Percentiles rank a stretch among this genome's conserved stretches.
phyloP scores from a whole-genome alignment of 768 basidiomycete genomes.

The Pilatotrama ljubarskyi region DNA sequence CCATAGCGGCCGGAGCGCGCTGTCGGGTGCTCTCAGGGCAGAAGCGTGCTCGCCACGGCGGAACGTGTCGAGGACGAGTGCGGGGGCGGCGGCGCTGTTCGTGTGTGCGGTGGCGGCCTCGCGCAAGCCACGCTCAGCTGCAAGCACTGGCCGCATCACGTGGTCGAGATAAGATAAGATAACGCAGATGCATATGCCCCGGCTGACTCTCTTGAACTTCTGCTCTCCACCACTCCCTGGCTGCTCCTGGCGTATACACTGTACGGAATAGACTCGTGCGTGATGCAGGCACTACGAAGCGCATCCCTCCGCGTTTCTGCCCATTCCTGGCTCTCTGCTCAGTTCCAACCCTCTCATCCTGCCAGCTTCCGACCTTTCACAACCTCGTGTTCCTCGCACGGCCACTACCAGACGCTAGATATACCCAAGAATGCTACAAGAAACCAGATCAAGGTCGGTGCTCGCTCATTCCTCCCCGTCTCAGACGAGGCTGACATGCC shows the following conservation, averaged over 20 bases:
- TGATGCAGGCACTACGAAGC: background rate
- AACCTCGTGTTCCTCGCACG: background rate
- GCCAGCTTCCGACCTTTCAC: background rate
- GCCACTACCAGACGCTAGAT: conserved; percentile 39
- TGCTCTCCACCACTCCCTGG: background rate
- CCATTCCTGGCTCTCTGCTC: background rate
- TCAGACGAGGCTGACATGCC: no score
- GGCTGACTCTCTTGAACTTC: background rate
- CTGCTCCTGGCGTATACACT: background rate
- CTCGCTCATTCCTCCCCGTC: background rate
- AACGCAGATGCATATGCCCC: background rate
- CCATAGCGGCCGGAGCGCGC: conserved; percentile 32
- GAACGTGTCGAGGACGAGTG: conserved; percentile 12
- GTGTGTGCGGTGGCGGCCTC: conserved; percentile 8
- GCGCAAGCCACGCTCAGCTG: conserved; percentile 2
- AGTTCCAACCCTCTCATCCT: background rate
- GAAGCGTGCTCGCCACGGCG: conserved; percentile 7
- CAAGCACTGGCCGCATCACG: background rate
- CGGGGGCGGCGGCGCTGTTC: background rate
- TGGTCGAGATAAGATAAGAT: conserved; percentile 3
- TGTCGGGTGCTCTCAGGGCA: conserved; percentile 2
- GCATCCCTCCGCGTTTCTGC: background rate
- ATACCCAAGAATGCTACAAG: conserved; percentile 36
- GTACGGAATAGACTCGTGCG: background rate
- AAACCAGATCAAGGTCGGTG: conserved; percentile 38